A percentile compares a stretch with the other conserved stretches of the same genome.
Conservation (phyloP, 2,329 filamentous ascomycete genomes). For the Diaporthe vaccinii region DNA sequence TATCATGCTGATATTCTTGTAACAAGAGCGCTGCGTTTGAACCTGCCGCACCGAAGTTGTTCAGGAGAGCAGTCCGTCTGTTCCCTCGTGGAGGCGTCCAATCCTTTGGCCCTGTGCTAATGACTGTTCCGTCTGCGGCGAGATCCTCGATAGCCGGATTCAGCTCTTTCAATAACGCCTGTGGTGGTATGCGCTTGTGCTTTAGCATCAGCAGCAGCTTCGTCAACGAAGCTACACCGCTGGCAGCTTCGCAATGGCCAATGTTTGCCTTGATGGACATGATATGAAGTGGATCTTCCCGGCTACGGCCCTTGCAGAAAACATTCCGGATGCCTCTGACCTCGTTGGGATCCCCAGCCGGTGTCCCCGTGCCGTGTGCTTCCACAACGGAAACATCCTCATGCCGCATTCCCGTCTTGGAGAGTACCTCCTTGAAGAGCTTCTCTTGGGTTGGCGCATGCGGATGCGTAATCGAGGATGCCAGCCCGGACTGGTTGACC, state of each 20-base stretch:
- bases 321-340: slow-evolving; percentile 51
- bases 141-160: slow-evolving; percentile 54
- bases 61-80: slow-evolving; percentile 45
- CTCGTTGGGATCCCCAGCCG: slow-evolving; percentile 53
- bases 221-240: slow-evolving; percentile 54
- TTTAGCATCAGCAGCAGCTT: slow-evolving; percentile 62
- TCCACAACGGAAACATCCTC: slow-evolving; percentile 50
- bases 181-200: slow-evolving; percentile 59
- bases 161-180: slow-evolving; percentile 61
- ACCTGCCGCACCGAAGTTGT: slow-evolving; percentile 70
- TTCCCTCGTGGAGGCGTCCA: neutral
- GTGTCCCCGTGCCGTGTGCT: slow-evolving; percentile 60
- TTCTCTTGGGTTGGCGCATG: slow-evolving; percentile 45
- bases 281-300: neutral
- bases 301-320: slow-evolving; percentile 40
- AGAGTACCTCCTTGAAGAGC: slow-evolving; percentile 51
- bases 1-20: slow-evolving; percentile 56
- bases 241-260: slow-evolving; percentile 60
- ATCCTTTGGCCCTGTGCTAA: slow-evolving; percentile 40
- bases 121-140: slow-evolving; percentile 50
- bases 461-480: slow-evolving; percentile 46
- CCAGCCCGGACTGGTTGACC: slow-evolving; percentile 57
- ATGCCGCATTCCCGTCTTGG: slow-evolving; percentile 43
- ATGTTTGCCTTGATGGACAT: slow-evolving; percentile 51
- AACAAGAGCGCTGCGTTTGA: slow-evolving; percentile 68